Conservation (phyloP, 176 grass and related monocot genomes). For the Bolboschoenus planiculmis region DNA sequence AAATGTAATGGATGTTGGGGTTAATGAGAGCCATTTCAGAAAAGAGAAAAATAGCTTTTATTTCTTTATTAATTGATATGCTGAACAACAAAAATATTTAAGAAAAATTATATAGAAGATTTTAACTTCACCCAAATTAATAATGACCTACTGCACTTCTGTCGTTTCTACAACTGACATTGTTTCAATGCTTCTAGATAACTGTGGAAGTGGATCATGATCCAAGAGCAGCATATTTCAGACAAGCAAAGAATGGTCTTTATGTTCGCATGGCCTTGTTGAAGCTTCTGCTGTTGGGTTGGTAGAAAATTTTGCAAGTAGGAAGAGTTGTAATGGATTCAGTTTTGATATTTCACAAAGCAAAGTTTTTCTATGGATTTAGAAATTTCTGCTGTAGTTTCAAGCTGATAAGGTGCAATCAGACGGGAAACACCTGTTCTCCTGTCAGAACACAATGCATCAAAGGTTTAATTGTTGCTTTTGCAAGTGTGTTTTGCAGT, state of each 20-base stretch:
- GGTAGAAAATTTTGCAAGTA: constrained; percentile 25
- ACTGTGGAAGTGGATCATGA: constrained; percentile 65
- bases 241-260: constrained; percentile 88
- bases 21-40: not conserved
- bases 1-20: not conserved
- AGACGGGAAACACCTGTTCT: not conserved
- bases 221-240: constrained; percentile 86
- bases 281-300: constrained; percentile 81
- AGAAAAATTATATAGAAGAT: not conserved
- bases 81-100: not conserved
- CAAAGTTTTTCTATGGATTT: not conserved
- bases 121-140: not conserved
- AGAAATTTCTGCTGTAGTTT: not conserved
- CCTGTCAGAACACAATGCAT: not conserved
- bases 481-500: not conserved
- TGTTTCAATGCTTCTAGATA: constrained; percentile 39
- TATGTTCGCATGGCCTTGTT: constrained; percentile 94
- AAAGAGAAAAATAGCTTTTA: no score
- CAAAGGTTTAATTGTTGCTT: not conserved
- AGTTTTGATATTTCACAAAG: not conserved
- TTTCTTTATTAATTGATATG: not conserved
- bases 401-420: not conserved
- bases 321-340: not conserved
- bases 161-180: not conserved
- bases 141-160: not conserved